phyloP scores from a whole-genome alignment of 768 basidiomycete genomes.

The Termitomyces sp. region DNA sequence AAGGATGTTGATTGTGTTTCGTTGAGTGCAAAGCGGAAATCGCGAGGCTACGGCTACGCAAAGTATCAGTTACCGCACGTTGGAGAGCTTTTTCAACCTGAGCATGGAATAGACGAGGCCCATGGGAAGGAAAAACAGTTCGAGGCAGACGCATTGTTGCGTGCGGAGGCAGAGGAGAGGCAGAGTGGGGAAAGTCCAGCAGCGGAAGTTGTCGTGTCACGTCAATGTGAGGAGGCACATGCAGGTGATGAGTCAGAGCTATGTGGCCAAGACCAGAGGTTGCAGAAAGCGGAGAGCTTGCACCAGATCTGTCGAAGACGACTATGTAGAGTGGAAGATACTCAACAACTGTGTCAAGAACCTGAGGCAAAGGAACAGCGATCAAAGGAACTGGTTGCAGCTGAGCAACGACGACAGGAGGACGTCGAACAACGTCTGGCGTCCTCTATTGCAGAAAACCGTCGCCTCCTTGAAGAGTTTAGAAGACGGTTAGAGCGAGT shows the following conservation, averaged over 20 bases:
- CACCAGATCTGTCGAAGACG: not conserved
- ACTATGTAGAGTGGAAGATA: not conserved
- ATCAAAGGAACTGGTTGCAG: not conserved
- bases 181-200: conserved; percentile 2
- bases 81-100: conserved; percentile 5
- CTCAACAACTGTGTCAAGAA: not conserved
- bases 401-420: not conserved
- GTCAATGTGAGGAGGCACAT: not conserved
- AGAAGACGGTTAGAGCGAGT: conserved; percentile 4
- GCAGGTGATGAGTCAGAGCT: not conserved
- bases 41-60: not conserved
- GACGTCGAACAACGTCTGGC: conserved; percentile 1
- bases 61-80: conserved; percentile 1
- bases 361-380: not conserved
- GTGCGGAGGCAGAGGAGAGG: conserved; percentile 6
- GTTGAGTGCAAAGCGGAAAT: conserved; percentile 1
- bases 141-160: conserved; percentile 8
- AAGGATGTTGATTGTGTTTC: not conserved
- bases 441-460: conserved; percentile 3
- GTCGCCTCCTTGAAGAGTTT: conserved; percentile 3
- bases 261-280: conserved; percentile 3
- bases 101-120: not conserved
- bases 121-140: conserved; percentile 13
- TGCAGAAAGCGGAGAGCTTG: not conserved
- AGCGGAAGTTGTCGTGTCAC: not conserved